A percentile compares a stretch with the other conserved stretches of the same genome.
Evolutionary conservation across 2,329 filamentous ascomycete genomes (phyloP).

Genomic region (Monilinia vaccinii-corymbosi): DNA sequence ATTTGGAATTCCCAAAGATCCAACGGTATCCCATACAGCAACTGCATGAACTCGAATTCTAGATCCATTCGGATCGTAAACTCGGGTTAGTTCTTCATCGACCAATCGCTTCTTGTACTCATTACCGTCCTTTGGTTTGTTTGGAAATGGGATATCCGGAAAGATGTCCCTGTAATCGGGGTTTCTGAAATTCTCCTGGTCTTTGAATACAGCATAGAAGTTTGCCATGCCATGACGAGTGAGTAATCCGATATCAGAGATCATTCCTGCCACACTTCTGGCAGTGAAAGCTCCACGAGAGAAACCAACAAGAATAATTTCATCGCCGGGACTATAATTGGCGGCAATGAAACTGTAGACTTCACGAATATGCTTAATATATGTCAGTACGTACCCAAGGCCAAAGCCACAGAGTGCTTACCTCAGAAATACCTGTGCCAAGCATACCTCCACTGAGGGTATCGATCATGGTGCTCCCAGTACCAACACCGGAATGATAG

Average conservation of each 20-base stretch:
- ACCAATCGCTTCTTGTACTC: constrained; percentile 33
- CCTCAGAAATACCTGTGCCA: constrained; percentile 39
- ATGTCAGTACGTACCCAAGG: constrained; percentile 31
- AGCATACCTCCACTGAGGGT: constrained; percentile 45
- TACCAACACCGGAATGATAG: constrained; percentile 53
- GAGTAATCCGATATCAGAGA: constrained; percentile 30
- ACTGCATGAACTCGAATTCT: constrained; percentile 37
- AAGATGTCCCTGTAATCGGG: constrained; percentile 29
- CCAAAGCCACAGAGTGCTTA: constrained; percentile 6
- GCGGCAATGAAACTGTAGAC: constrained; percentile 38
- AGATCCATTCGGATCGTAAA: constrained; percentile 29
- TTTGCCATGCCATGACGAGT: constrained; percentile 34
- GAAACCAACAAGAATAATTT: constrained; percentile 34
- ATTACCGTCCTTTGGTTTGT: constrained; percentile 20
- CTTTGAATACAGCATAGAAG: constrained; percentile 36
- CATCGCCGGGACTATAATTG: constrained; percentile 33
- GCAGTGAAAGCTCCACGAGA: constrained; percentile 36
- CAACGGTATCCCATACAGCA: constrained; percentile 41
- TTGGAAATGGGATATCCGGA: constrained; percentile 24
- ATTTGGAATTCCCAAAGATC: constrained; percentile 32
- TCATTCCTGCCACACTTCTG: constrained; percentile 31
- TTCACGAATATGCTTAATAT: constrained; percentile 37
- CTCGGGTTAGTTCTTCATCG: constrained; percentile 31
- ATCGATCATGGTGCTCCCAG: constrained; percentile 41
- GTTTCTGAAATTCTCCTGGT: constrained; percentile 29